Conservation (phyloP, 352 stramenopile species). For the Phytopythium litorale region DNA sequence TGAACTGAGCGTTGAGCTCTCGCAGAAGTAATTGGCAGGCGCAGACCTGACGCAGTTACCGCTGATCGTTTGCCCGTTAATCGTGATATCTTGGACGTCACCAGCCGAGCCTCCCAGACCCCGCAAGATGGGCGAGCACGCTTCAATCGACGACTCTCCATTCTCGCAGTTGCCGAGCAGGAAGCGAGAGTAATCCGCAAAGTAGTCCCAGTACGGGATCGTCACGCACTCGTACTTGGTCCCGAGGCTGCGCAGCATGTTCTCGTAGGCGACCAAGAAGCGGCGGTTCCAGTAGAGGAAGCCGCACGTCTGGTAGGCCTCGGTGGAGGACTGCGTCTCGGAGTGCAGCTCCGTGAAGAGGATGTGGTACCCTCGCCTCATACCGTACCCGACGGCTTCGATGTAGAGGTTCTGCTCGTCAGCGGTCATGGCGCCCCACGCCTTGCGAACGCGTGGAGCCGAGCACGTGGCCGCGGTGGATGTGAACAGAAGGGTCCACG, state of each 20-base stretch:
- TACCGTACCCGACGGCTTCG: constrained; percentile 23
- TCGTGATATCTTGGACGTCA: constrained; percentile 14
- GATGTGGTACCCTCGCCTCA: constrained; percentile 29
- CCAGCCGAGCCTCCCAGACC: constrained; percentile 31
- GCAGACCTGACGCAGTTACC: constrained; percentile 24
- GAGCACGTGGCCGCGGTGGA: not conserved
- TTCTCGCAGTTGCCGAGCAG: constrained; percentile 19
- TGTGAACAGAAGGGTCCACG: not conserved
- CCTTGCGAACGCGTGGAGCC: constrained; percentile 14
- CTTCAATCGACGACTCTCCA: constrained; percentile 19
- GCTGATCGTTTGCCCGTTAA: constrained; percentile 19
- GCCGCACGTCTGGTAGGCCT: constrained; percentile 35
- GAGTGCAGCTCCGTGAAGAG: constrained; percentile 33
- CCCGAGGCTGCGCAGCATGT: constrained; percentile 45
- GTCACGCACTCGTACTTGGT: constrained; percentile 31
- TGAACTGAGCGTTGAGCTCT: constrained; percentile 27
- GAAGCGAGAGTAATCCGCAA: constrained; percentile 37
- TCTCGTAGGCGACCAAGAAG: constrained; percentile 46
- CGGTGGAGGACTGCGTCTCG: constrained; percentile 20
- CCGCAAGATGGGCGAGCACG: constrained; percentile 31
- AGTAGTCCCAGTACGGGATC: constrained; percentile 61
- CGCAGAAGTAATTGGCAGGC: constrained; percentile 30
- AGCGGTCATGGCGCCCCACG: constrained; percentile 24
- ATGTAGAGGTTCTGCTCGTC: constrained; percentile 29
- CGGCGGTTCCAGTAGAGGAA: constrained; percentile 53